A percentile compares a stretch with the other conserved stretches of the same genome.
Evolutionary conservation across 768 basidiomycete genomes (phyloP).

Genomic region (Thelephora ganbajun): DNA sequence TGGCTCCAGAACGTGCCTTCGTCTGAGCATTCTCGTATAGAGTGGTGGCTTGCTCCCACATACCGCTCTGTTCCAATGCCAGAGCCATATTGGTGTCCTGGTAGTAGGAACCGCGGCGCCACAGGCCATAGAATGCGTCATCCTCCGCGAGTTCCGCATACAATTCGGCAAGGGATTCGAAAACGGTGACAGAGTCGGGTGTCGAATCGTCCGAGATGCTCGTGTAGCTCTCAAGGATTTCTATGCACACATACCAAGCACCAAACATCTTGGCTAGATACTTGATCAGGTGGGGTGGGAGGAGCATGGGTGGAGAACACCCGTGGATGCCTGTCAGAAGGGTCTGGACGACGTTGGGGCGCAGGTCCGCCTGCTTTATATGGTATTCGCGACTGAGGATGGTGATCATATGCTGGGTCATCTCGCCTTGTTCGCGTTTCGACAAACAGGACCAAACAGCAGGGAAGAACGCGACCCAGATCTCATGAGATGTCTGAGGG

Average conservation of each 20-base stretch:
- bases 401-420: conserved; percentile 80
- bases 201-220: conserved; percentile 69
- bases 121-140: conserved; percentile 93
- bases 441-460: conserved; percentile 77
- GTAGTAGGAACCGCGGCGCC: conserved; percentile 83
- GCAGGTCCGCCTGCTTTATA: conserved; percentile 71
- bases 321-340: conserved; percentile 72
- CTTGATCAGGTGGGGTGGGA: conserved; percentile 92
- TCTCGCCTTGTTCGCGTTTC: conserved; percentile 75
- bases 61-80: conserved; percentile 89
- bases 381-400: conserved; percentile 92
- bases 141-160: conserved; percentile 95
- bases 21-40: conserved; percentile 86
- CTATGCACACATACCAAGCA: conserved; percentile 87
- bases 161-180: conserved; percentile 85
- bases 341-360: conserved; percentile 88
- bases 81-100: conserved; percentile 80
- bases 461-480: conserved; percentile 83
- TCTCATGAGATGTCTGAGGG: conserved; percentile 58
- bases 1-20: conserved; percentile 63
- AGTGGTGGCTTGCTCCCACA: conserved; percentile 87
- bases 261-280: conserved; percentile 93
- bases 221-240: conserved; percentile 79
- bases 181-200: conserved; percentile 66
- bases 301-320: conserved; percentile 75